Evolutionary conservation across 371 early-diverging fungal genomes (phyloP), one percentile per base, ranked within the genome.

Genomic region (Zychaea mexicana): DNA sequence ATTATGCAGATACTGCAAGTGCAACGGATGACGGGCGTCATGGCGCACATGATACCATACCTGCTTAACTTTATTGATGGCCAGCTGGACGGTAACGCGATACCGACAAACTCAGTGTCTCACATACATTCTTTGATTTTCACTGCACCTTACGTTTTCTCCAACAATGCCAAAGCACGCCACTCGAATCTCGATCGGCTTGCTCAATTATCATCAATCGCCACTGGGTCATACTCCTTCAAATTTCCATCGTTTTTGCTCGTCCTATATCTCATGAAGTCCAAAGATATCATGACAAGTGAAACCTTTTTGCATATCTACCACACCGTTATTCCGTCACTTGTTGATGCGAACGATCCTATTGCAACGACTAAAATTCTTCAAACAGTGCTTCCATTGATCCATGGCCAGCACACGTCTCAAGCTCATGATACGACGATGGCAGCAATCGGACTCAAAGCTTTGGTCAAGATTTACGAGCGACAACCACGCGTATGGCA

Each of bases 401-500:
- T 83, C 33, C 66, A 75, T 36, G 76, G 76, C 2, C 30, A 61
- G 3, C 67, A 69, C 9, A 8, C 38, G 19, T 32, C 52, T n/a
- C 74, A 70, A n/a, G 19, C 39, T 15, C 46, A 60, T 13, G 61
- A 69, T 28, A 73, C 78, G 5, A 64, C 73, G 6, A 74, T 84
- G 74, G 73, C 85, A 2, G 75, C 78, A 38, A 66, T 87, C 15
- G 85, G 83, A 19, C 73, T 85, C 28, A 73, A 74, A 32, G 73
- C 80, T n/a, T 60, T 87, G 8, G 72, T 69, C 2, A 67, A 72
- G 15, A 71, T 84, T 2, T 78, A 77, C 69, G 72, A 77, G 24
- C 72, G 72, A 7, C 87, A 87, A 45, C 82, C 87, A 10, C 81
- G 87, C 10, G 76, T 82, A 1, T 87, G 87, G 87, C 85, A 83